These are phyloP conservation scores for Cordia subcordata DNA, from an alignment of 257 asterid species.

Conservation along the genomic window DNA sequence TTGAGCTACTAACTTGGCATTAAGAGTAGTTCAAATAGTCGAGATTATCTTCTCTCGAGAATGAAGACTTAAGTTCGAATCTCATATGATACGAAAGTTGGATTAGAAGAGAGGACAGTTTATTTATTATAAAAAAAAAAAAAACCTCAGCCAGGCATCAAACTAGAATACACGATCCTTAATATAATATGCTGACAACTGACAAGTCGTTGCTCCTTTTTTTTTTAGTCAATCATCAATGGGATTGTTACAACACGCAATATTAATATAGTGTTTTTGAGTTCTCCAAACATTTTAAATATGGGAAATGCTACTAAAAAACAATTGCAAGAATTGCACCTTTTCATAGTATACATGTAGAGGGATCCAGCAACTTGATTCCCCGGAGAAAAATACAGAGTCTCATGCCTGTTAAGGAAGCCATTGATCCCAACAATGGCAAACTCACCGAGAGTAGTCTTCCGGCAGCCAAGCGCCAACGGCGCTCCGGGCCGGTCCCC, in stretches of 20 bases:
- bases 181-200: slow-evolving; percentile 19
- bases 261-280: not conserved
- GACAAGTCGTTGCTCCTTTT: slow-evolving; percentile 17
- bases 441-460: slow-evolving; percentile 1
- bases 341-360: too few species aligned
- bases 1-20: too few species aligned
- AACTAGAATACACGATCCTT: not conserved
- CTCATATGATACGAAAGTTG: too few species aligned
- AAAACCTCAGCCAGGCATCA: too few species aligned
- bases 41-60: too few species aligned
- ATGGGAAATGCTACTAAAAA: not conserved
- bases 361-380: not conserved
- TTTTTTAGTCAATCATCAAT: too few species aligned
- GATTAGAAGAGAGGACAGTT: too few species aligned
- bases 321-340: not conserved
- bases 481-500: slow-evolving; percentile 34
- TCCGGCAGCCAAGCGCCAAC: slow-evolving; percentile 19
- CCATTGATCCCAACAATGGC: slow-evolving; percentile 6
- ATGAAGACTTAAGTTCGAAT: too few species aligned
- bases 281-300: not conserved
- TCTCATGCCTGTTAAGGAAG: slow-evolving; percentile 12
- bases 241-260: slow-evolving; percentile 24
- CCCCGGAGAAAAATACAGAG: not conserved
- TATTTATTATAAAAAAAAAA: too few species aligned
- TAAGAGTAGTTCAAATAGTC: too few species aligned